Evolutionary conservation across 108 stramenopile species (phyloP), one percentile per base, ranked within the genome.

Genomic region (Aurantiochytrium sp.): DNA sequence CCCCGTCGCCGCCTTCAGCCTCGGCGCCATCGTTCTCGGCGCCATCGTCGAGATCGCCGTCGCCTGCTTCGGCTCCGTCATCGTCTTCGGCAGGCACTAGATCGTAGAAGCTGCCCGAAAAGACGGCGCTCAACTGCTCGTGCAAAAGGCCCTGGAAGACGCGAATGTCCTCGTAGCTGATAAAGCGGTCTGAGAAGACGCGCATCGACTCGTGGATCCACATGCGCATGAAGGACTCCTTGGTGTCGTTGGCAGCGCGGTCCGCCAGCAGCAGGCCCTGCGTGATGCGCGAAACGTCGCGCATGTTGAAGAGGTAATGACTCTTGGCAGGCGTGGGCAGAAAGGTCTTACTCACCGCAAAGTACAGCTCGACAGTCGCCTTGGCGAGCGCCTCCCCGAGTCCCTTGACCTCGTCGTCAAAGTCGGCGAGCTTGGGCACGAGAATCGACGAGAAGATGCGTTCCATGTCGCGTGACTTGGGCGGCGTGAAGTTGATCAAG

Each of bases 201-300:
- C 94, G 92, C 90, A 92, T 90, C 85, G 90, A 87, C 87, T 94
- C 94, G 86, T 92, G 94, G 8, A 69, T 65, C 94, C 94, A 94
- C 27, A 94, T 88, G 17, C 92, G 91, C 24, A 92, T 54, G 55
- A 92, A 68, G 1, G 68, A 41, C 10, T 94, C 91, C 34, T 85
- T 86, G 55, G 89, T 89, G 89, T 92, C 89, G 69, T 89, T 55
- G 24, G 48, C 24, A 34, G 48, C 39, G 3, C 45, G 53, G 15
- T 68, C 69, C 21, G 90, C 92, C 87, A 89, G 90, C 32, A 93
- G 73, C 3, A 92, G 52, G 5, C 94, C 94, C 42, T 94, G 93
- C 54, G 93, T 89, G 27, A 94, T 91, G 55, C 89, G 91, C 30
- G 93, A 90, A 22, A 94, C 89, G 87, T 94, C 94, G 30, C 93